These are phyloP conservation scores for Nothophytophthora sp. DNA, from an alignment of 352 stramenopile genomes.

Conservation along the genomic window DNA sequence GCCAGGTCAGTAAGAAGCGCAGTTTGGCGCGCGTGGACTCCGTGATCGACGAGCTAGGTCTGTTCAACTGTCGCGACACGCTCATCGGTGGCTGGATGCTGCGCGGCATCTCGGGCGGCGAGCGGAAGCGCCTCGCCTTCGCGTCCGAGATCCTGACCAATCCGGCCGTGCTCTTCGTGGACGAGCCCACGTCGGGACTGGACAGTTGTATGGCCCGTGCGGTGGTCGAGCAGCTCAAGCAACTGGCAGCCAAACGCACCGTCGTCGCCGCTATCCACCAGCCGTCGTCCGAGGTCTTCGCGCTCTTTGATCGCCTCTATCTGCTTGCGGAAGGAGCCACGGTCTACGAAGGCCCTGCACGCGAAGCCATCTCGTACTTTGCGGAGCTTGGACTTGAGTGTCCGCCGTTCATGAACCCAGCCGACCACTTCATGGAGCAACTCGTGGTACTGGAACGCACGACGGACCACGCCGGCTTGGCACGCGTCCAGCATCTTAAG, in stretches of 20 bases:
- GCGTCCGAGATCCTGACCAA: constrained; percentile 78
- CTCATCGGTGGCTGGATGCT: constrained; percentile 45
- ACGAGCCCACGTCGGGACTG: constrained; percentile 71
- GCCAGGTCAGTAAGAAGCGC: constrained; percentile 13
- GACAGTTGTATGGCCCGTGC: constrained; percentile 48
- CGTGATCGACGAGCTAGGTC: constrained; percentile 48
- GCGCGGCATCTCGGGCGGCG: constrained; percentile 70
- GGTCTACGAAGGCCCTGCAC: constrained; percentile 35
- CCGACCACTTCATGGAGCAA: constrained; percentile 52
- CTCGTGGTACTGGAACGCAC: constrained; percentile 41
- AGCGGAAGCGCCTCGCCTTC: constrained; percentile 80
- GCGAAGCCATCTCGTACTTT: constrained; percentile 34
- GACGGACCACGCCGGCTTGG: constrained; percentile 27
- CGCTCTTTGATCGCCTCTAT: constrained; percentile 40
- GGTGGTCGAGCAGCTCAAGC: constrained; percentile 44
- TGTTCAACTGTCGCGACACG: constrained; percentile 40
- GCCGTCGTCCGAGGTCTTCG: constrained; percentile 60
- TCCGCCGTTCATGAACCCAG: constrained; percentile 44
- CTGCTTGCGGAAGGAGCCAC: constrained; percentile 34
- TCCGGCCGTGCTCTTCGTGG: constrained; percentile 75
- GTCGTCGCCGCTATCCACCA: constrained; percentile 86
- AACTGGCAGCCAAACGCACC: constrained; percentile 73
- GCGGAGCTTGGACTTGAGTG: constrained; percentile 28
- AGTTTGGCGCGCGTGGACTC: constrained; percentile 29
- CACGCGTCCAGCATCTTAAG: constrained; percentile 30